Base-by-base conservation (phyloP, 2,329 filamentous ascomycete genomes). In the Cryphonectria carpinicola region DNA sequence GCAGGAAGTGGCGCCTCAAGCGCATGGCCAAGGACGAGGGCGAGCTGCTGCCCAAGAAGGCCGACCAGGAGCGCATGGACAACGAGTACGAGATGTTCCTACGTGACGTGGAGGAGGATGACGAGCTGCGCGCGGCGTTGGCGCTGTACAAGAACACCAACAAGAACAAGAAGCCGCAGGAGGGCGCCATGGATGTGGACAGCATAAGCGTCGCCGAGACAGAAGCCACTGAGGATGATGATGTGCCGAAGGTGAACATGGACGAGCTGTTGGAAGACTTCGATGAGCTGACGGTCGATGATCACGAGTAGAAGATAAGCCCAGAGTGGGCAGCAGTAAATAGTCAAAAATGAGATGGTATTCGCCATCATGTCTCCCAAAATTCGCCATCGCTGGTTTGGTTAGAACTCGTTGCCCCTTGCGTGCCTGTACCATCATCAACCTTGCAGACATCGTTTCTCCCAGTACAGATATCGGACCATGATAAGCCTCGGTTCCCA, bases 81-180 rank as follows among this genome's bases (percentile, higher is more conserved):
- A 89, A 91, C 74, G 96, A 99, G 82, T 99, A 97, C 82, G 96
- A 99, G 84, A 89, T 95, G 88, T 99, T 99, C 89, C 84, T 99
- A 85, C 91, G 92, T 62, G 96, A 99, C 80, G 93, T 99, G 14
- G 97, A 99, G 82, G 95, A 98, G 79, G 96, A 99, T 80, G 88
- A 92, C 67, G 96, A 99, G 78, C 86, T 98, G 75, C 87, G 96
- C 69, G 88, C 90, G 60, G 94, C 94, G 1, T 84, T 99, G 79
- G 93, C 93, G 62, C 80, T 99, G 76, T 99, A 97, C 84, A 97
- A 95, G 84, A 87, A 86, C 72, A 82, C 86, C 76, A 81, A 85
- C 79, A 81, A 84, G 77, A 71, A 58, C 32, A 84, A 82, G 79
- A 81, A 83, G 79, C 76, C 68, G 43, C 65, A 80, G 82, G 66